Conservation (phyloP, 768 basidiomycete species). For the Suillus variegatus region DNA sequence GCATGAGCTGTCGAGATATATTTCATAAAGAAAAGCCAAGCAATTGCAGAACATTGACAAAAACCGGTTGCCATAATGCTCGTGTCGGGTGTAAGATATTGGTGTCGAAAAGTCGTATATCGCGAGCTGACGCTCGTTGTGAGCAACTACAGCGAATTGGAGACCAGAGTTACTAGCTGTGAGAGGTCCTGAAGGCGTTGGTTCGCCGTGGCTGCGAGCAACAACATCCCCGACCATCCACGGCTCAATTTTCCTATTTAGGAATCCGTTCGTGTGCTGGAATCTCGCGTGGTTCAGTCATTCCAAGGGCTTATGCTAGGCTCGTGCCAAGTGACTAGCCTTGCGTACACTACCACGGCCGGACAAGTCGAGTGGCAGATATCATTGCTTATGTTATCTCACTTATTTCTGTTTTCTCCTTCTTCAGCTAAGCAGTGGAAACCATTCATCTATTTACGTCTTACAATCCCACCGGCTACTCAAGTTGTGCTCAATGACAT, state of each 20-base stretch:
- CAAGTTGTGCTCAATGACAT: no score
- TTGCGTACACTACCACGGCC: no score
- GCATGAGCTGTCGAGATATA: slow-evolving; percentile 31
- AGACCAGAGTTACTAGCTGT: slow-evolving; percentile 8
- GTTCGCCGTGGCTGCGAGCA: slow-evolving; percentile 13
- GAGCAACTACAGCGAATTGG: slow-evolving; percentile 22
- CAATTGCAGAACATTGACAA: slow-evolving; percentile 13
- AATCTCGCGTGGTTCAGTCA: slow-evolving; percentile 8
- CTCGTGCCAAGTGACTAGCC: no score
- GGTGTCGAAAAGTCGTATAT: slow-evolving; percentile 18
- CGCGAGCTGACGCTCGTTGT: slow-evolving; percentile 28
- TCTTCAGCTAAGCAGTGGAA: not conserved
- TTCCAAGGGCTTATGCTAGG: not conserved
- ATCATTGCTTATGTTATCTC: not conserved
- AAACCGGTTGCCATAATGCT: slow-evolving; percentile 15
- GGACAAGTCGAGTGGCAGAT: no score
- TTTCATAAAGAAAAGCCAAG: slow-evolving; percentile 15
- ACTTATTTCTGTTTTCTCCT: not conserved
- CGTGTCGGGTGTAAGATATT: slow-evolving; percentile 27
- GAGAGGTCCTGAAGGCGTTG: slow-evolving; percentile 12
- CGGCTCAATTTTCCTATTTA: slow-evolving; percentile 9
- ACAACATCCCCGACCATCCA: slow-evolving; percentile 9
- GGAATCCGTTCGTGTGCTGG: slow-evolving; percentile 1
- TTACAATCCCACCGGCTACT: not conserved
- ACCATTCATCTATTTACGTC: not conserved